Conservation (phyloP, 2,329 filamentous ascomycete species). For the Sphaerulina vaccinii region DNA sequence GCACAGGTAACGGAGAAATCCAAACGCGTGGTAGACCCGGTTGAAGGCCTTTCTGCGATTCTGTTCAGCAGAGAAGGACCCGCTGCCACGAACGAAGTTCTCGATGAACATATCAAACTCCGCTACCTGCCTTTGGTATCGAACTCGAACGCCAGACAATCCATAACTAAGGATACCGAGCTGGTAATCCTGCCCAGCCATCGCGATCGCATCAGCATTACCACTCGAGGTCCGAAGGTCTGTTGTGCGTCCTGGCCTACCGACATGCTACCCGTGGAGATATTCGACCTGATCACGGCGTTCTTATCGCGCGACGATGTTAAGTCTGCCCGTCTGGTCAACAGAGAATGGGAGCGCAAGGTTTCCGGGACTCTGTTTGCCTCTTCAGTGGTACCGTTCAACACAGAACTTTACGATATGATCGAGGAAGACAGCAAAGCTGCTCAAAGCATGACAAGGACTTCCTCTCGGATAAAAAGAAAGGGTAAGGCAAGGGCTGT, state of each 20-base stretch:
- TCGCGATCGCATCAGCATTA: slow-evolving; percentile 17
- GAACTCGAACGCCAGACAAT: not conserved
- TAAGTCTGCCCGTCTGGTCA: slow-evolving; percentile 61
- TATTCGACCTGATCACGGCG: slow-evolving; percentile 58
- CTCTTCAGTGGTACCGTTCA: slow-evolving; percentile 65
- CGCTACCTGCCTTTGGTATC: slow-evolving; percentile 28
- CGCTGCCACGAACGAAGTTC: not conserved
- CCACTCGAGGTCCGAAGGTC: not conserved
- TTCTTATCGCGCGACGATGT: slow-evolving; percentile 59
- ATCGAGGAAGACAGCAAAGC: slow-evolving; percentile 40
- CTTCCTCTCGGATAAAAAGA: not conserved
- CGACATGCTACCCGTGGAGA: slow-evolving; percentile 56
- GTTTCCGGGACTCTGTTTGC: slow-evolving; percentile 60
- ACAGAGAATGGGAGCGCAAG: slow-evolving; percentile 57
- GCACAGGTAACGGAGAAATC: slow-evolving; percentile 4
- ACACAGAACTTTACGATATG: slow-evolving; percentile 61
- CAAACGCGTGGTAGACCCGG: slow-evolving; percentile 1
- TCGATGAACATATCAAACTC: slow-evolving; percentile 10
- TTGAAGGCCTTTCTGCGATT: slow-evolving; percentile 22
- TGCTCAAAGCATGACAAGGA: slow-evolving; percentile 11
- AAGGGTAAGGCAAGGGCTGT: slow-evolving; percentile 23
- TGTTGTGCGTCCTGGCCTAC: slow-evolving; percentile 39
- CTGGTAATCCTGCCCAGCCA: slow-evolving; percentile 26
- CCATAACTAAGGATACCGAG: slow-evolving; percentile 16
- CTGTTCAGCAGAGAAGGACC: slow-evolving; percentile 20